phyloP scores from a whole-genome alignment of 1,139 yeast species.

The Dujonia santamariae region DNA sequence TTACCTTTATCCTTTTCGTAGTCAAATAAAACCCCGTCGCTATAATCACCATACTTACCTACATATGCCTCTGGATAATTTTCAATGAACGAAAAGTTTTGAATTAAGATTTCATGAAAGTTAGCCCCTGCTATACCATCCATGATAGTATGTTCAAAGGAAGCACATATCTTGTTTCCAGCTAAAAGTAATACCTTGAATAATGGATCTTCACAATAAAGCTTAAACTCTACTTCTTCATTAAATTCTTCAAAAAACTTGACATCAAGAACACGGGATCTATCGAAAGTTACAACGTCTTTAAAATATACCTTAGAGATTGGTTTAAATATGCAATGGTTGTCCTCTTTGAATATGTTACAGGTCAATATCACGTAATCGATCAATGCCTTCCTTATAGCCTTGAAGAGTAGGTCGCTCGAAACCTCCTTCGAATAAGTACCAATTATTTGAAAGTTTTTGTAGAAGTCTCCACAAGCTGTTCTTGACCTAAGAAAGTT shows the following conservation, averaged over 20 bases:
- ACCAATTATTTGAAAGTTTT: constrained; percentile 34
- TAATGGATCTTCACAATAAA: constrained; percentile 26
- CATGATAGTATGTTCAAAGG: constrained; percentile 40
- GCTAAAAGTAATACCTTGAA: constrained; percentile 27
- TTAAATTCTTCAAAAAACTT: constrained; percentile 23
- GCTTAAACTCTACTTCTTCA: constrained; percentile 20
- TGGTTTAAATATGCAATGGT: constrained; percentile 21
- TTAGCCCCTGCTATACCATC: constrained; percentile 41
- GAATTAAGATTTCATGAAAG: constrained; percentile 36
- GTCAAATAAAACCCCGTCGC: constrained; percentile 18
- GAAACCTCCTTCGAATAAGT: constrained; percentile 26
- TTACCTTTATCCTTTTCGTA: constrained; percentile 16
- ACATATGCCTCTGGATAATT: constrained; percentile 8
- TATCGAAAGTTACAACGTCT: constrained; percentile 21
- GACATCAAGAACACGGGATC: constrained; percentile 19
- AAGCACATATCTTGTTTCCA: constrained; percentile 20
- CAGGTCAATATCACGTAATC: constrained; percentile 34
- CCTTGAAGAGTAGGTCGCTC: constrained; percentile 19
- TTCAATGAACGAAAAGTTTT: constrained; percentile 22
- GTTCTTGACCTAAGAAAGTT: constrained; percentile 35
- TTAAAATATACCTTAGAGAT: constrained; percentile 18
- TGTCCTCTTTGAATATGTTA: constrained; percentile 21
- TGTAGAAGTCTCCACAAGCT: constrained; percentile 24
- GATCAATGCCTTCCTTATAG: constrained; percentile 29
- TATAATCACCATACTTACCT: too few relatives aligned